Evolutionary conservation across 2,329 filamentous ascomycete species (phyloP).

Genomic region (Ceratocystis albifundus): DNA sequence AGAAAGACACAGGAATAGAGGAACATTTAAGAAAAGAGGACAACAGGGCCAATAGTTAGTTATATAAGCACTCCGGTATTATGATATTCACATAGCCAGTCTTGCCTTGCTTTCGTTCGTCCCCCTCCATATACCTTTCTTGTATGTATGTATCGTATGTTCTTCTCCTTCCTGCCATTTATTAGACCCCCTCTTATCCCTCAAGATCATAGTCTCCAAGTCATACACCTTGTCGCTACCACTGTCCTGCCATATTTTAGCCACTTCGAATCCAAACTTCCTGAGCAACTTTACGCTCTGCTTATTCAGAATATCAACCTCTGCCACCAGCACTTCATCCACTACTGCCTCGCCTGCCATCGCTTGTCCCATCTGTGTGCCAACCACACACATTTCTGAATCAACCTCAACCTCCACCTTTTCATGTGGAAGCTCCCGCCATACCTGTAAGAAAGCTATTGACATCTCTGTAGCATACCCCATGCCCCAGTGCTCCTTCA

Average conservation of each 20-base stretch:
- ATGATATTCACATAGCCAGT: conserved; percentile 11
- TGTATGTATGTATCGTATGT: no score
- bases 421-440: conserved; percentile 40
- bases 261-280: conserved; percentile 44
- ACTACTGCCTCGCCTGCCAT: conserved; percentile 27
- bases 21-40: not conserved
- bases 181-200: not conserved
- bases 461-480: conserved; percentile 49
- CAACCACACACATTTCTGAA: conserved; percentile 29
- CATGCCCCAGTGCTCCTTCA: conserved; percentile 42
- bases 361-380: conserved; percentile 1
- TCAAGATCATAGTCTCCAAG: conserved; percentile 17
- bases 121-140: not conserved
- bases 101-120: conserved; percentile 13
- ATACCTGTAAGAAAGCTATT: conserved; percentile 36
- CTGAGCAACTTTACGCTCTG: conserved; percentile 45
- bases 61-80: not conserved
- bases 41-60: not conserved
- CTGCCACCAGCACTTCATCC: conserved; percentile 36
- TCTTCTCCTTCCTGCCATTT: not conserved
- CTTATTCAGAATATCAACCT: conserved; percentile 39
- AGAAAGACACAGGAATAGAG: not conserved
- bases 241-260: conserved; percentile 33
- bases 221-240: conserved; percentile 13
- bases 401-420: conserved; percentile 37